A percentile compares a stretch with the other conserved stretches of the same genome.
Evolutionary conservation across 352 stramenopile genomes (phyloP).

Genomic region (Phytophthora lateralis): DNA sequence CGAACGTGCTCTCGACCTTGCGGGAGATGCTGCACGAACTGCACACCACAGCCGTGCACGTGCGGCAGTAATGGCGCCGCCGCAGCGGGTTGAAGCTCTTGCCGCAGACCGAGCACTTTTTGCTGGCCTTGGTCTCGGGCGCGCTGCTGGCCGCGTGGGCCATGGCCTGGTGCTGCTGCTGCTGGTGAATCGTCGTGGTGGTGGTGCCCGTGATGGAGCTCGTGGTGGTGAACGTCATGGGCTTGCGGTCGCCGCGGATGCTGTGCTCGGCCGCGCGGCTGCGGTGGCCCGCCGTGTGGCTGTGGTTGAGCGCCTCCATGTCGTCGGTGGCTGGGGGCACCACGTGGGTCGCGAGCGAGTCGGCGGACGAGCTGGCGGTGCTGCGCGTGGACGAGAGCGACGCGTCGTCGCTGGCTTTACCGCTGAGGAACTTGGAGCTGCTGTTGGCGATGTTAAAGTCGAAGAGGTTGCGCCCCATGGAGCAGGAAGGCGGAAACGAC

Average conservation of each 20-base stretch:
- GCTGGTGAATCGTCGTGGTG: slow-evolving; percentile 33
- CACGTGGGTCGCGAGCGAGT: slow-evolving; percentile 18
- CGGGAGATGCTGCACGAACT: slow-evolving; percentile 81
- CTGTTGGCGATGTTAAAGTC: slow-evolving; percentile 47
- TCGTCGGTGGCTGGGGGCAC: slow-evolving; percentile 7
- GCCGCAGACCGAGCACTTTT: slow-evolving; percentile 81
- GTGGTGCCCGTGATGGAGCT: slow-evolving; percentile 37
- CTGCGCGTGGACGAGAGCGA: slow-evolving; percentile 36
- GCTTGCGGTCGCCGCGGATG: slow-evolving; percentile 29
- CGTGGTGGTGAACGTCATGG: slow-evolving; percentile 44
- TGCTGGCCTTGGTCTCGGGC: slow-evolving; percentile 33
- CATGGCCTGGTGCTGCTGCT: slow-evolving; percentile 15
- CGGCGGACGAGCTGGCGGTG: slow-evolving; percentile 36
- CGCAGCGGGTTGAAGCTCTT: slow-evolving; percentile 87
- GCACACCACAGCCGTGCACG: slow-evolving; percentile 76
- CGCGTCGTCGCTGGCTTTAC: slow-evolving; percentile 22
- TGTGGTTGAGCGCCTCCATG: slow-evolving; percentile 36
- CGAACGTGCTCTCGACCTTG: slow-evolving; percentile 59
- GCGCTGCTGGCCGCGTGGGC: slow-evolving; percentile 13
- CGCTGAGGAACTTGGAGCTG: slow-evolving; percentile 43
- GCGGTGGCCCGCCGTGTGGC: slow-evolving; percentile 18
- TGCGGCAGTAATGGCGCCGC: slow-evolving; percentile 76
- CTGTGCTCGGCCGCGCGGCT: slow-evolving; percentile 31
- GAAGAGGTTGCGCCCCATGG: slow-evolving; percentile 46
- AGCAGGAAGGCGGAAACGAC: slow-evolving; percentile 15